Conservation (phyloP, 495 filamentous ascomycete species). For the Clavariopsis aquatica region DNA sequence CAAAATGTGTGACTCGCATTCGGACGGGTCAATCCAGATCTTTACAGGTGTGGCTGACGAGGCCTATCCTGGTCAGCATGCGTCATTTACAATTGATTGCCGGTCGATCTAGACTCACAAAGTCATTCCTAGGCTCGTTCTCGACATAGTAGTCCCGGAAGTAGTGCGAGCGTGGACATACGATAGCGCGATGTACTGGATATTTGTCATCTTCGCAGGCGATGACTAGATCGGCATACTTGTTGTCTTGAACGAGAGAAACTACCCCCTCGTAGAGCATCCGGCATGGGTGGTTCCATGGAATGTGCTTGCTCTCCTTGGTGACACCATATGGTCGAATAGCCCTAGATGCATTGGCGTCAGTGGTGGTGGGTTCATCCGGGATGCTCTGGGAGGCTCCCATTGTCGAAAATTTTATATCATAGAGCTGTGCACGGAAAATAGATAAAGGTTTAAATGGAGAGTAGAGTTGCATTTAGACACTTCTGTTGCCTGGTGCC, state of each 20-base stretch:
- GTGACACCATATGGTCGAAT: conserved; percentile 14
- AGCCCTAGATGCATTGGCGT: background rate
- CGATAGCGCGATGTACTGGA: conserved; percentile 35
- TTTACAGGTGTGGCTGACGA: conserved; percentile 26
- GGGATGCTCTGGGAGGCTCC: conserved; percentile 11
- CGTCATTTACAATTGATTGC: background rate
- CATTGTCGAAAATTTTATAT: too few species aligned
- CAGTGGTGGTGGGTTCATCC: background rate
- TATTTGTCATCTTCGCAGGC: conserved; percentile 29
- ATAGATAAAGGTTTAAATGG: background rate
- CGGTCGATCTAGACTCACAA: background rate
- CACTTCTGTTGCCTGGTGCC: conserved; percentile 8
- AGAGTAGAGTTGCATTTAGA: background rate
- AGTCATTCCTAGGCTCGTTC: background rate
- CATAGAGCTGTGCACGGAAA: background rate
- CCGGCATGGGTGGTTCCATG: conserved; percentile 13
- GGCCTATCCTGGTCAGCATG: background rate
- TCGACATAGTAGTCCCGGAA: conserved; percentile 11
- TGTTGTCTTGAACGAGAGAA: conserved; percentile 28
- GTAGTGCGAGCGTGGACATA: conserved; percentile 24
- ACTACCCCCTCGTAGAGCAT: conserved; percentile 26
- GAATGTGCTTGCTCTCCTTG: conserved; percentile 7
- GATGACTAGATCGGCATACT: conserved; percentile 30
- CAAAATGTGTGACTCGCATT: conserved; percentile 30
- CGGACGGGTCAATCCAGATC: conserved; percentile 30